Conservation (phyloP, 164 flowering plant species). For the Macadamia tetraphylla region DNA sequence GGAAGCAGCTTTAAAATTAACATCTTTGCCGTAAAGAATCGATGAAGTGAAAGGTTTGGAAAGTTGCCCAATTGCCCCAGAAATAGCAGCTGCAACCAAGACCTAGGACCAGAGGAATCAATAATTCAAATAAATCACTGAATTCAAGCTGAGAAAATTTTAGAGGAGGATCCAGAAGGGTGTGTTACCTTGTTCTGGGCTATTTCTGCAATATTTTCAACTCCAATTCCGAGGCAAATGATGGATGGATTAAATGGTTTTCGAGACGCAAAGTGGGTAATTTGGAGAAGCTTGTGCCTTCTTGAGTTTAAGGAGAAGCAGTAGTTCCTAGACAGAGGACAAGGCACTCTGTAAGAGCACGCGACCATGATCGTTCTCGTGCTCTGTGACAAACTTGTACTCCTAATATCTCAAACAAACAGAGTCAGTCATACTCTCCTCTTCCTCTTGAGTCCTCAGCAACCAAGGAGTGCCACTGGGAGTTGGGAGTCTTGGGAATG, state of each 20-base stretch:
- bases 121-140: background rate
- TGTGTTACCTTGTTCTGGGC: slow-evolving; percentile 40
- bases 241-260: slow-evolving; percentile 6
- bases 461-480: too few relatives aligned
- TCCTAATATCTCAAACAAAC: too few relatives aligned
- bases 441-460: too few relatives aligned
- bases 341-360: background rate
- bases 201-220: slow-evolving; percentile 25
- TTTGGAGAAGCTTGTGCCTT: background rate
- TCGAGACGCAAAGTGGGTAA: background rate
- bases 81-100: slow-evolving; percentile 54
- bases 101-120: slow-evolving; percentile 30
- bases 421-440: too few relatives aligned
- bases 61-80: slow-evolving; percentile 72
- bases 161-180: too few relatives aligned
- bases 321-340: background rate
- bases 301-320: background rate
- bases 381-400: too few relatives aligned
- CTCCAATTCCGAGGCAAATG: slow-evolving; percentile 18
- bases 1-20: slow-evolving; percentile 42
- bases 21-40: slow-evolving; percentile 42
- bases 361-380: background rate
- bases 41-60: slow-evolving; percentile 71
- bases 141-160: background rate
- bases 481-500: too few relatives aligned